phyloP scores from a whole-genome alignment of 2,329 filamentous ascomycete species.

The Colletotrichum lindemuthianum region DNA sequence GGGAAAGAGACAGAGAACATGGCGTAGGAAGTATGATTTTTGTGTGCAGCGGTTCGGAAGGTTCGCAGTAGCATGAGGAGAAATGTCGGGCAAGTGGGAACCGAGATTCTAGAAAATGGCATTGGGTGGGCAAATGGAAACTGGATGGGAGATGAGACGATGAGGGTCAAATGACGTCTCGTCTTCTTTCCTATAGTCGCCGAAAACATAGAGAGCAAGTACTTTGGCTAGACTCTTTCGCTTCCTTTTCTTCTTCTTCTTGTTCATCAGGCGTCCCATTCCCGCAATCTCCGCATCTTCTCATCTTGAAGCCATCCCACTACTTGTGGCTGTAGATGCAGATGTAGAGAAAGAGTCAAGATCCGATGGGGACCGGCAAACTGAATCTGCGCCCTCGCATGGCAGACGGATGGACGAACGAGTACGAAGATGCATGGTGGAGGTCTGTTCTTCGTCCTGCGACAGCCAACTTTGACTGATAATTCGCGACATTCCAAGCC shows the following conservation, averaged over 20 bases:
- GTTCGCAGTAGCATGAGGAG: constrained; percentile 1
- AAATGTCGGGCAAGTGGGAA: neutral
- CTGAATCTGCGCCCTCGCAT: no score
- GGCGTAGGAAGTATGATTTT: neutral
- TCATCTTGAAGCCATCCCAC: neutral
- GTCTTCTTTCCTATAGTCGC: no score
- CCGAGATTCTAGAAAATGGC: constrained; percentile 1
- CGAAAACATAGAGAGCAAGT: no score
- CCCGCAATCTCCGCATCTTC: constrained; percentile 20
- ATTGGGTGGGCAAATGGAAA: constrained; percentile 11
- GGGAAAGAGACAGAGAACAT: neutral
- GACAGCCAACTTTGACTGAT: constrained; percentile 27
- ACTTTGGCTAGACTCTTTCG: no score
- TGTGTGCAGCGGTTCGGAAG: neutral
- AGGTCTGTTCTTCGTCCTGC: constrained; percentile 7
- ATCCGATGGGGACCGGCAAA: no score
- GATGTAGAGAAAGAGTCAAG: no score
- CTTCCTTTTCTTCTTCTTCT: no score
- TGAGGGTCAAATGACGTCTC: constrained; percentile 12
- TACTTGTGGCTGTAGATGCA: no score
- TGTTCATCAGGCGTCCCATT: constrained; percentile 15
- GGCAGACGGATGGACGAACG: no score
- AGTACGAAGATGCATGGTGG: no score
- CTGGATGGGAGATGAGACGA: constrained; percentile 17
- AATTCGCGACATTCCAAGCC: constrained; percentile 11